Conservation (phyloP, 345 rosid species). For the Arabidopsis suecica region DNA sequence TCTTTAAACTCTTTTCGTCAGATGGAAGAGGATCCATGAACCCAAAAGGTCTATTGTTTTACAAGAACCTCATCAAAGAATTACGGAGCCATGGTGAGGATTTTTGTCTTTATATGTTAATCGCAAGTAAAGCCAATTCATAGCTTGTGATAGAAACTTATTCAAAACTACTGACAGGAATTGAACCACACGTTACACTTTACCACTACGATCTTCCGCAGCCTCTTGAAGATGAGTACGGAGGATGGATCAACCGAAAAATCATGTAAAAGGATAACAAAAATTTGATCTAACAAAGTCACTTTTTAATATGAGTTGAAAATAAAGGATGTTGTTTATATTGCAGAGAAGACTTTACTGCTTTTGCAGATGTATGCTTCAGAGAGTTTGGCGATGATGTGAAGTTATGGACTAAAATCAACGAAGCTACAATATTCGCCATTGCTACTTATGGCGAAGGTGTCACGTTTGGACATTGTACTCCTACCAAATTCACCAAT, state of each 20-base stretch:
- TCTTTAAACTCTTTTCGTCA: conserved; percentile 23
- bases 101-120: background rate
- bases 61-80: too few relatives aligned
- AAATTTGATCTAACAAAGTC: background rate
- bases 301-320: background rate
- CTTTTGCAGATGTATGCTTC: conserved; percentile 41
- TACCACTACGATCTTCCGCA: conserved; percentile 70
- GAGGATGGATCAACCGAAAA: conserved; percentile 66
- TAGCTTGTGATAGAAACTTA: background rate
- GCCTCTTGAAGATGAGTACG: conserved; percentile 75
- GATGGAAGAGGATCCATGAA: conserved; percentile 74
- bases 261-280: conserved; percentile 54
- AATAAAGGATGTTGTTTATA: background rate
- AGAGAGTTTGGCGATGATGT: conserved; percentile 77
- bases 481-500: conserved; percentile 44
- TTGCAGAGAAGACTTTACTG: conserved; percentile 77
- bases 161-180: conserved; percentile 48
- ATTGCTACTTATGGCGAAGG: conserved; percentile 49
- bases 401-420: conserved; percentile 68
- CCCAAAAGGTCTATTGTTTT: conserved; percentile 44
- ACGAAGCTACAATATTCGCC: conserved; percentile 64
- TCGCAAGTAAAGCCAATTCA: background rate
- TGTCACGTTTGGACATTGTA: conserved; percentile 45
- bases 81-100: conserved; percentile 52
- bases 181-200: conserved; percentile 67